Base-by-base conservation (phyloP, 495 filamentous ascomycete genomes). In the Bombardia bombarda region DNA sequence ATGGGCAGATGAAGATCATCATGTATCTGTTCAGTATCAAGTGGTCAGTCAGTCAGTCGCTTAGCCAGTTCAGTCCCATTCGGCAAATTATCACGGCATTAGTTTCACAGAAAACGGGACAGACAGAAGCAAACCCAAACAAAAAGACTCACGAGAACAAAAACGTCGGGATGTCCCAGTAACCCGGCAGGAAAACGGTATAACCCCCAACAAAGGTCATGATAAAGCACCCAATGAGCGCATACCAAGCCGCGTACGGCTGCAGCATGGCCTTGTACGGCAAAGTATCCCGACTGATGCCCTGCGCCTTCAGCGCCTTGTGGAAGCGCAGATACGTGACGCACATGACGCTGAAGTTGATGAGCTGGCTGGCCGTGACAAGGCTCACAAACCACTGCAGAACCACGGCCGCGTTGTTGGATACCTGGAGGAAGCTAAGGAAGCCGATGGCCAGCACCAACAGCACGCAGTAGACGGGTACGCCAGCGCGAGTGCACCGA, bases 151-250 rank as follows among this genome's bases (percentile, higher is more conserved):
- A 88, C 57, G 80, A 83, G 61, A 89, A 89, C 22, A 90, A 61
- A 49, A 92, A 90, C 0, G 74, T 83, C 1, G 84, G 68, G 9
- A 90, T 50, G 37, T 82, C 70, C 85, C 86, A 90, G 4, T 50
- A 42, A 1, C 66, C 69, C 0, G 77, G 77, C 31, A 88, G 53
- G 52, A 92, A 92, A 9, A 88, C 84, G 0, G 74, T 74, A 48
- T 88, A 92, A 0, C 86, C 86, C 3, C 81, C 74, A 7, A 87
- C 73, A 50, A 90, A 82, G 7, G 78, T 70, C 82, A 90, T 89
- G 45, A 82, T 49, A 23, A 75, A 76, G 1, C 74, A 80, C 1
- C 73, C 75, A 0, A 55, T 56, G 1, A 87, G 58, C 0, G 73
- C 84, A 40, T 80, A 79, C 56, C 79, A 90, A 7, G 82, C 86